These are phyloP conservation scores for Verticillium klebahnii DNA, from an alignment of 2,329 filamentous ascomycete genomes.

Conservation along the genomic window DNA sequence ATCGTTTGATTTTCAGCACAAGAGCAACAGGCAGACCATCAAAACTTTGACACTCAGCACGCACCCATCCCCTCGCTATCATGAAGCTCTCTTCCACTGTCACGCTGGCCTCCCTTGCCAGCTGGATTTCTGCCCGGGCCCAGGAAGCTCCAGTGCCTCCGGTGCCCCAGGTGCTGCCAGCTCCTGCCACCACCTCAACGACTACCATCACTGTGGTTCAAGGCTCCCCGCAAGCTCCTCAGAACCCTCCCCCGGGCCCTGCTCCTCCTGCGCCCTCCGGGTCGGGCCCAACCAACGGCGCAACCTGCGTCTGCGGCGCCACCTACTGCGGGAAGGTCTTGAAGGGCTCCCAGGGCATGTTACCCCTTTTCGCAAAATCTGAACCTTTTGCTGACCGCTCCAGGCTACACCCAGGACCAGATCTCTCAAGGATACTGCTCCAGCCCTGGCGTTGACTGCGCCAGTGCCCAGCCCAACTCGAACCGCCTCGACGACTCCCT, in stretches of 20 bases:
- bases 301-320: conserved; percentile 35
- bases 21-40: background rate
- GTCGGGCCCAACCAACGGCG: conserved; percentile 16
- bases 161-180: background rate
- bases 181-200: conserved; percentile 1
- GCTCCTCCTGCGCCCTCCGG: background rate
- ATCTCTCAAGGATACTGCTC: conserved; percentile 30
- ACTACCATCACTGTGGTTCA: conserved; percentile 7
- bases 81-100: background rate
- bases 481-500: conserved; percentile 23
- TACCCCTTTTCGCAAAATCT: background rate
- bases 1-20: no score
- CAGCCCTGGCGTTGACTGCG: conserved; percentile 29
- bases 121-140: conserved; percentile 5
- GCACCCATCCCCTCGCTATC: background rate
- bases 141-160: conserved; percentile 4
- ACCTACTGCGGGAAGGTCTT: conserved; percentile 36
- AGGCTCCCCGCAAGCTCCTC: conserved; percentile 1
- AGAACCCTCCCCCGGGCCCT: background rate
- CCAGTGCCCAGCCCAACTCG: conserved; percentile 21
- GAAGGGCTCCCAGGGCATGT: conserved; percentile 15
- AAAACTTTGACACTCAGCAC: background rate
- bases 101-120: conserved; percentile 2
- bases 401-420: conserved; percentile 18
- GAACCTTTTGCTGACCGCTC: background rate